Evolutionary conservation across 1,284 basidiomycete genomes (phyloP).

Genomic region (Phlebopus sp.): DNA sequence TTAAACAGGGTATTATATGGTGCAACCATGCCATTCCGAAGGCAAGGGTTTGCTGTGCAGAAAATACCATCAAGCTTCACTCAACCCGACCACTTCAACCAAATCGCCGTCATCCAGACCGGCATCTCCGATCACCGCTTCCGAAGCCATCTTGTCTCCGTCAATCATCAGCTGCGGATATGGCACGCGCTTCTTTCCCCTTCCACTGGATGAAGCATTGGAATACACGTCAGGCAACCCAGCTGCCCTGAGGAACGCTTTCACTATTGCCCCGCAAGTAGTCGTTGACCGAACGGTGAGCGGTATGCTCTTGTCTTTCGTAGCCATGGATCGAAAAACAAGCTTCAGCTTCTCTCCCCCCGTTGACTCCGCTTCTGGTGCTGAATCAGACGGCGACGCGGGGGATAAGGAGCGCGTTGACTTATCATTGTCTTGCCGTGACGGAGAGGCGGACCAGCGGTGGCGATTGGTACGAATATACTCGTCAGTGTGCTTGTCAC

Average conservation of each 20-base stretch:
- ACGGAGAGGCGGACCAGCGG: slow-evolving; percentile 27
- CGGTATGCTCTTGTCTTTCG: slow-evolving; percentile 48
- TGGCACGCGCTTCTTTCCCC: slow-evolving; percentile 30
- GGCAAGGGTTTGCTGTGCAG: background rate
- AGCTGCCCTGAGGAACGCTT: slow-evolving; percentile 64
- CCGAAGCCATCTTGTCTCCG: slow-evolving; percentile 61
- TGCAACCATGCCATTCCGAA: slow-evolving; percentile 15
- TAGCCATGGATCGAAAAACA: slow-evolving; percentile 53
- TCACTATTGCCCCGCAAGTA: slow-evolving; percentile 68
- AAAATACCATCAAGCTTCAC: slow-evolving; percentile 17
- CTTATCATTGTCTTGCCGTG: slow-evolving; percentile 12
- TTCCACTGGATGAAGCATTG: slow-evolving; percentile 30
- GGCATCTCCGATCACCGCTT: slow-evolving; percentile 55
- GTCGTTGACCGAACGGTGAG: slow-evolving; percentile 71
- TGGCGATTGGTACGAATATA: slow-evolving; percentile 49
- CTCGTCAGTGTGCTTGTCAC: slow-evolving; percentile 56
- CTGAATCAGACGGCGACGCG: slow-evolving; percentile 33
- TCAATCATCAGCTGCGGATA: slow-evolving; percentile 58
- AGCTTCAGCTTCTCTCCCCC: slow-evolving; percentile 59
- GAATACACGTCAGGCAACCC: slow-evolving; percentile 55
- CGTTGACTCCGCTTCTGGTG: slow-evolving; percentile 40
- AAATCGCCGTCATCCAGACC: slow-evolving; percentile 76
- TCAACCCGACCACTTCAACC: slow-evolving; percentile 68
- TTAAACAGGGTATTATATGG: slow-evolving; percentile 5
- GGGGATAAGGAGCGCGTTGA: slow-evolving; percentile 9